A percentile compares a stretch with the other conserved stretches of the same genome.
phyloP scores from a whole-genome alignment of 495 filamentous ascomycete genomes.

The Choiromyces venosus region DNA sequence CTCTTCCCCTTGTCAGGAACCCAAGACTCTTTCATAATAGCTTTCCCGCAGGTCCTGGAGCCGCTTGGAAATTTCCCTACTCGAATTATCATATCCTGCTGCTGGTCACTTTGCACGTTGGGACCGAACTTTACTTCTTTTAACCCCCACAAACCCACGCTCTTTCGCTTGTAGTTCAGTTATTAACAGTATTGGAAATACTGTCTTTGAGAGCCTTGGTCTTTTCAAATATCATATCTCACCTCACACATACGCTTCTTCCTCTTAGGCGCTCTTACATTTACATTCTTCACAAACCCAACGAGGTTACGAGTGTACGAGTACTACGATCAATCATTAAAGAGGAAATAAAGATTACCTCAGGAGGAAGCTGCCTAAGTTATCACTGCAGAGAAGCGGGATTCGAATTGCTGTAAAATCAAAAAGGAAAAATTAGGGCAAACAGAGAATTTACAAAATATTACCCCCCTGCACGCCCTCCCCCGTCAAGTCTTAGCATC shows the following conservation, averaged over 20 bases:
- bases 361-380: neutral
- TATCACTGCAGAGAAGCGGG: neutral
- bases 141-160: neutral
- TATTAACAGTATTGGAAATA: neutral
- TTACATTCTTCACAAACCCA: neutral
- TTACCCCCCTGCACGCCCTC: neutral
- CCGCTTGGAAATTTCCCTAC: neutral
- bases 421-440: neutral
- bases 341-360: neutral
- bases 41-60: neutral
- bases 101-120: neutral
- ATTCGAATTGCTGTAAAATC: neutral
- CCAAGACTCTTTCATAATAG: neutral
- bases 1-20: neutral
- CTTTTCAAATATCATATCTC: neutral
- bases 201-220: neutral
- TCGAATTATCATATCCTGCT: neutral
- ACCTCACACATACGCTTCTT: neutral
- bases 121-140: neutral
- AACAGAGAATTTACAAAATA: neutral
- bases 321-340: neutral
- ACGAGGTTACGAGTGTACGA: neutral
- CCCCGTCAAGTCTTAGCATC: neutral
- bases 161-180: neutral
- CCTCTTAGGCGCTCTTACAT: neutral